A percentile compares a stretch with the other conserved stretches of the same genome.
These are phyloP conservation scores for Plicaturopsis crispa DNA, from an alignment of 768 basidiomycete species.

Conservation along the genomic window DNA sequence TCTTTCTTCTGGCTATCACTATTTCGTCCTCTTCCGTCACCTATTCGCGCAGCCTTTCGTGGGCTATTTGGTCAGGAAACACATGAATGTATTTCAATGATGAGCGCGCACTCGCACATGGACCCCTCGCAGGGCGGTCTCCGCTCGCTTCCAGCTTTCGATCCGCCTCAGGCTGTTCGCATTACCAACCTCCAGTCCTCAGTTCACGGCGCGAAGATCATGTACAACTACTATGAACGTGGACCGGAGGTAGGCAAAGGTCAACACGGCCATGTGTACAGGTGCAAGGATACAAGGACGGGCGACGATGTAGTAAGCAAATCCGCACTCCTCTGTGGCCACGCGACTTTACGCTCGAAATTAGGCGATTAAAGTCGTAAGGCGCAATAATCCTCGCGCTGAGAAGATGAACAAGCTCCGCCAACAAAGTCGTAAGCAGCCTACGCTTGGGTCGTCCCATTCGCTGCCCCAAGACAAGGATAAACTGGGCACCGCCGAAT, in stretches of 20 bases:
- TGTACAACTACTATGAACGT: conserved; percentile 85
- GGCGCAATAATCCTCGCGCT: conserved; percentile 63
- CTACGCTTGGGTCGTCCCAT: conserved; percentile 34
- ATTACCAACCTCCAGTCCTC: conserved; percentile 39
- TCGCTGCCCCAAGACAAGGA: conserved; percentile 54
- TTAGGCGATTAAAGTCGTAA: conserved; percentile 77
- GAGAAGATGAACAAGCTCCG: conserved; percentile 44
- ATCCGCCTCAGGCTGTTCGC: conserved; percentile 36
- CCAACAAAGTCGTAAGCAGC: conserved; percentile 21
- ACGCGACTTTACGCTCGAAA: conserved; percentile 2
- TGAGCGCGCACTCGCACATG: conserved; percentile 16
- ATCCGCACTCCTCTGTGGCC: conserved; percentile 15
- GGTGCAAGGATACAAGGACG: conserved; percentile 47
- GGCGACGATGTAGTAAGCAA: conserved; percentile 36
- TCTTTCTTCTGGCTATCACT: conserved; percentile 15
- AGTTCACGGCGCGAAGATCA: conserved; percentile 31
- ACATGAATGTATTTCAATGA: too few species aligned
- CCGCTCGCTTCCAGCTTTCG: conserved; percentile 31
- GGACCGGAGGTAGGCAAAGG: conserved; percentile 74
- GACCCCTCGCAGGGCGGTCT: conserved; percentile 16
- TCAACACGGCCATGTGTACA: conserved; percentile 85
- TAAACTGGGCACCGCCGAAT: conserved; percentile 63
- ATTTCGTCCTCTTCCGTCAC: conserved; percentile 14
- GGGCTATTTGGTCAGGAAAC: too few species aligned
- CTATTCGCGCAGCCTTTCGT: neutral